phyloP scores from a whole-genome alignment of 257 asterid genomes.

The Phtheirospermum japonicum region DNA sequence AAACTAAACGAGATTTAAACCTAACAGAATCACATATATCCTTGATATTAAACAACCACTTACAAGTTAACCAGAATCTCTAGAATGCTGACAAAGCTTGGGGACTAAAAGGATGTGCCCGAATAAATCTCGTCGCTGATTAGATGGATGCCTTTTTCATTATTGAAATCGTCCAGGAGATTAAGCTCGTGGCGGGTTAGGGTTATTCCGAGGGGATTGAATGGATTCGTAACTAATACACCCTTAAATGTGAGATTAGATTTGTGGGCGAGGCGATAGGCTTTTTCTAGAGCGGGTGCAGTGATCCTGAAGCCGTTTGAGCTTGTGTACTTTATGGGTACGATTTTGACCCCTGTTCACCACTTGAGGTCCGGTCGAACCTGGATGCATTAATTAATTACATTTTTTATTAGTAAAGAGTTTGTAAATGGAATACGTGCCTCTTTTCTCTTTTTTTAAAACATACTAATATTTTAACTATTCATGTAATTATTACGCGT shows the following conservation, averaged over 20 bases:
- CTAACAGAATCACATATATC: no score
- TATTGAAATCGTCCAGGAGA: constrained; percentile 40
- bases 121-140: constrained; percentile 66
- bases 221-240: constrained; percentile 55
- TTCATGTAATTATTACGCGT: no score
- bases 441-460: no score
- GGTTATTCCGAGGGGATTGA: constrained; percentile 56
- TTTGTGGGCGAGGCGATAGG: constrained; percentile 40
- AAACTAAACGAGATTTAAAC: no score
- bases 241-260: constrained; percentile 59
- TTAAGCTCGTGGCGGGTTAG: constrained; percentile 37
- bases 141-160: constrained; percentile 43
- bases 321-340: constrained; percentile 54
- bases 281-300: constrained; percentile 44
- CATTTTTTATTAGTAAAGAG: no score
- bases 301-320: constrained; percentile 53
- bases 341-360: constrained; percentile 61
- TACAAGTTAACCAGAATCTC: constrained; percentile 34
- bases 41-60: no score
- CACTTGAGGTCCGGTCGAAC: constrained; percentile 61
- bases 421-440: no score
- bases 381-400: constrained; percentile 30
- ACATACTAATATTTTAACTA: no score
- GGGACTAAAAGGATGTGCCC: constrained; percentile 50
- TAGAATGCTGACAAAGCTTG: constrained; percentile 43